Conservation (phyloP, 1,284 basidiomycete genomes). For the Naganishia albida region DNA sequence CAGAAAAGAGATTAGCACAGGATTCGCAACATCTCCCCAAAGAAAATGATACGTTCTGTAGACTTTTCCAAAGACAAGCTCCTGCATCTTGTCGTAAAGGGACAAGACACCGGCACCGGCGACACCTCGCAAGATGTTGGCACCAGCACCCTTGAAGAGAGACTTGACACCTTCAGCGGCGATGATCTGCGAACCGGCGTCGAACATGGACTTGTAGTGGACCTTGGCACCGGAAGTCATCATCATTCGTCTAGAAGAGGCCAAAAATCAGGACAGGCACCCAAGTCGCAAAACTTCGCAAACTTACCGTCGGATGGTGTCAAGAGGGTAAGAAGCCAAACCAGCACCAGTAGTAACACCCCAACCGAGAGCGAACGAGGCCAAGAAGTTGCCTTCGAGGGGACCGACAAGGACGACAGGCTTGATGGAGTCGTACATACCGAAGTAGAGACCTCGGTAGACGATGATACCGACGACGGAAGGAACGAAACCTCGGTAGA, state of each 20-base stretch:
- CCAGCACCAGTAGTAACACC: conserved; percentile 62
- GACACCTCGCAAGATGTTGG: conserved; percentile 62
- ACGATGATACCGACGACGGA: conserved; percentile 65
- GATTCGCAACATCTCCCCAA: too few relatives aligned
- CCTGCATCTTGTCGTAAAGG: conserved; percentile 67
- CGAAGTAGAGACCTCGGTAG: conserved; percentile 63
- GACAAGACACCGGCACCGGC: conserved; percentile 72
- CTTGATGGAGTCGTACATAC: conserved; percentile 61
- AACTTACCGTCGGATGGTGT: conserved; percentile 63
- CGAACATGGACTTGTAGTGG: conserved; percentile 61
- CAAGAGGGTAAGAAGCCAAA: conserved; percentile 66
- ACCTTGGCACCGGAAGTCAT: conserved; percentile 67
- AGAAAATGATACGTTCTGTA: conserved; percentile 57
- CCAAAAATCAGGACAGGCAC: not conserved
- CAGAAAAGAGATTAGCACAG: not conserved
- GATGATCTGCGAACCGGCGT: conserved; percentile 66
- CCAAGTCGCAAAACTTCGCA: not conserved
- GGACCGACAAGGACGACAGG: conserved; percentile 61
- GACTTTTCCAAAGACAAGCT: conserved; percentile 89
- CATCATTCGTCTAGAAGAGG: conserved; percentile 60
- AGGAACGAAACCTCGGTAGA: conserved; percentile 67
- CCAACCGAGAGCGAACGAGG: conserved; percentile 65
- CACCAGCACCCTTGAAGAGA: conserved; percentile 62
- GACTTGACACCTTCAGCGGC: conserved; percentile 62
- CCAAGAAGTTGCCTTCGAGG: conserved; percentile 64